Evolutionary conservation across 106 monocot genomes (phyloP), one percentile per base, ranked within the genome.

Genomic region (Acorus calamus): DNA sequence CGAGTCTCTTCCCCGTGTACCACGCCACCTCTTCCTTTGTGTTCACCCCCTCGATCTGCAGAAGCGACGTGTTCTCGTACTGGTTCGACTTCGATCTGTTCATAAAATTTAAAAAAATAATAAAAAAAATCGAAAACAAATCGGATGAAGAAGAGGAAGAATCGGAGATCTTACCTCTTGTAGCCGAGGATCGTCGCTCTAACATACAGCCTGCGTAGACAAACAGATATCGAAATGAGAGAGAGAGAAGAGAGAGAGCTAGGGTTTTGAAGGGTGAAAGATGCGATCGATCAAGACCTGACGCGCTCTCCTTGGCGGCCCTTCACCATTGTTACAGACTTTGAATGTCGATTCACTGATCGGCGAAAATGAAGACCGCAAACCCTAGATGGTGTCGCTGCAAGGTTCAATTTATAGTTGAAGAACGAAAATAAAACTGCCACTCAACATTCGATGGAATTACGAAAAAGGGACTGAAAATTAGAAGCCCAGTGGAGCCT

Each of bases 41-140:
- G 69, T 82, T 89, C 68, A 85, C 89, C 0, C 89, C 89, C 73
- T 85, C 85, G 61, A 89, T 80, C 70, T 89, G 89, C 5, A 89
- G 7, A 68, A 89, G 60, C 43, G 89, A 85, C 8, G 80, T 82
- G 76, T 82, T 85, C 75, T 89, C 92, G 54, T 84, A 82, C 75
- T 88, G 82, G 64, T 85, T 84, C 28, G 84, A 84, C 60, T 87
- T 92, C 53, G 84, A 84, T 50, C 85, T 83, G 60, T 57, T 8
- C 53, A n/a, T n/a, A n/a, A n/a, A n/a, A n/a, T n/a, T n/a, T n/a
- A 48, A 14, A 72, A n/a, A 62, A n/a, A 46, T 2, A 14, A 55
- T 3, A 10, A 2, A 11, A 55, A 28, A 53, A 13, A 9, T 8
- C 2, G 10, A 2, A 3, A 7, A n/a, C 11, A 10, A 60, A 60